Evolutionary conservation across 2,329 filamentous ascomycete genomes (phyloP).

Genomic region (Fusarium liriodendri): DNA sequence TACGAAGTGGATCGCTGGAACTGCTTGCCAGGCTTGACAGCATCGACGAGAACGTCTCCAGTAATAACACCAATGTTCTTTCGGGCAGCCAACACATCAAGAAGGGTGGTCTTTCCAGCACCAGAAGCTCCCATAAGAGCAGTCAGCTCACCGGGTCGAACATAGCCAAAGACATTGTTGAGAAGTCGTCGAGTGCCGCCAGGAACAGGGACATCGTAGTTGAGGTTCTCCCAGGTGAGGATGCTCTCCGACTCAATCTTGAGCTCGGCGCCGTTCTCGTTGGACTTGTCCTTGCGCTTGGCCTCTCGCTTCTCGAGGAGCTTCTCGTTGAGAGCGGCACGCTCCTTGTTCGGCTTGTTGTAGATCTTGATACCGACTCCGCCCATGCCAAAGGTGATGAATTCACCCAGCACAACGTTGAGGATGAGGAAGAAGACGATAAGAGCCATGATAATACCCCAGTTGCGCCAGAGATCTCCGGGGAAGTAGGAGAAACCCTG

Average conservation of each 20-base stretch:
- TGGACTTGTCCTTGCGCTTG: constrained; percentile 59
- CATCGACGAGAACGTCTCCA: constrained; percentile 69
- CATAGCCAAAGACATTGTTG: constrained; percentile 72
- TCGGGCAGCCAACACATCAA: constrained; percentile 77
- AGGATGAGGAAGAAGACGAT: constrained; percentile 80
- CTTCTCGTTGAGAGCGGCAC: constrained; percentile 72
- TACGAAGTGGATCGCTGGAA: constrained; percentile 73
- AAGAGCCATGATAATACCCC: constrained; percentile 81
- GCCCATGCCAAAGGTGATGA: constrained; percentile 81
- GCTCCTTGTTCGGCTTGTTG: constrained; percentile 75
- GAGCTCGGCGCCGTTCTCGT: constrained; percentile 61
- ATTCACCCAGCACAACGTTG: constrained; percentile 83
- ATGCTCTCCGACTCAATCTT: constrained; percentile 71
- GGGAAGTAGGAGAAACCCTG: constrained; percentile 75
- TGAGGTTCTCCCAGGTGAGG: constrained; percentile 89
- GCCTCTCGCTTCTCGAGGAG: constrained; percentile 69
- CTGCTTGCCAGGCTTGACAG: constrained; percentile 65
- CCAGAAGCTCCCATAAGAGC: constrained; percentile 86
- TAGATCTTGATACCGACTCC: constrained; percentile 86
- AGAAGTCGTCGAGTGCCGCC: constrained; percentile 67
- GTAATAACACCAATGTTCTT: constrained; percentile 71
- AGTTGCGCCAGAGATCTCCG: constrained; percentile 82
- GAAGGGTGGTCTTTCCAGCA: constrained; percentile 87
- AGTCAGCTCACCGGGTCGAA: constrained; percentile 80
- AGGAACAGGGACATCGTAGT: constrained; percentile 76